phyloP scores from a whole-genome alignment of 805 yeast species.

The Zygosaccharomyces pseudorouxii region DNA sequence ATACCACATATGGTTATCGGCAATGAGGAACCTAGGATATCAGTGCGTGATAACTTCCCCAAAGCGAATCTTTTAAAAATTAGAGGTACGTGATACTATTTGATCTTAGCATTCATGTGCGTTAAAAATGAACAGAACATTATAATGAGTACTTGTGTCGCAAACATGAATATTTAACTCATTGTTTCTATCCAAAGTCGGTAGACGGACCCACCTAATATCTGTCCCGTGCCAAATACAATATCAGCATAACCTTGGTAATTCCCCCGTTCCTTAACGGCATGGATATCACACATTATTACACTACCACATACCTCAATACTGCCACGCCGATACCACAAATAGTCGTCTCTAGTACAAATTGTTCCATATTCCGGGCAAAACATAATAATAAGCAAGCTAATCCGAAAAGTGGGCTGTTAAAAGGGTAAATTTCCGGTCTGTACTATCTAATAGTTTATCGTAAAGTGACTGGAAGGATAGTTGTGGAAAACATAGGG shows the following conservation, averaged over 20 bases:
- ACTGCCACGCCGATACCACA: slow-evolving; percentile 92
- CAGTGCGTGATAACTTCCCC: slow-evolving; percentile 54
- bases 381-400: slow-evolving; percentile 45
- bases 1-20: slow-evolving; percentile 48
- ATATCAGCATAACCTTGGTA: slow-evolving; percentile 82
- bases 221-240: slow-evolving; percentile 69
- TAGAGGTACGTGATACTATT: slow-evolving; percentile 50
- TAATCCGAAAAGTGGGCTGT: slow-evolving; percentile 42
- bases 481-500: slow-evolving; percentile 45
- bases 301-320: slow-evolving; percentile 71
- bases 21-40: slow-evolving; percentile 58
- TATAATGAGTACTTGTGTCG: slow-evolving; percentile 45
- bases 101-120: slow-evolving; percentile 37
- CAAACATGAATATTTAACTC: slow-evolving; percentile 64
- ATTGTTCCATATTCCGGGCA: slow-evolving; percentile 31
- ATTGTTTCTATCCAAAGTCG: slow-evolving; percentile 53
- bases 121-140: slow-evolving; percentile 37
- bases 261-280: slow-evolving; percentile 70
- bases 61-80: slow-evolving; percentile 40
- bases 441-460: slow-evolving; percentile 51
- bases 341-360: slow-evolving; percentile 57
- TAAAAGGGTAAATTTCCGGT: slow-evolving; percentile 43
- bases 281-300: slow-evolving; percentile 69
- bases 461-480: slow-evolving; percentile 66
- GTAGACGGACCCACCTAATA: slow-evolving; percentile 61